Base-by-base conservation (phyloP, 2,329 filamentous ascomycete genomes). In the Scleromitrula shiraiana region DNA sequence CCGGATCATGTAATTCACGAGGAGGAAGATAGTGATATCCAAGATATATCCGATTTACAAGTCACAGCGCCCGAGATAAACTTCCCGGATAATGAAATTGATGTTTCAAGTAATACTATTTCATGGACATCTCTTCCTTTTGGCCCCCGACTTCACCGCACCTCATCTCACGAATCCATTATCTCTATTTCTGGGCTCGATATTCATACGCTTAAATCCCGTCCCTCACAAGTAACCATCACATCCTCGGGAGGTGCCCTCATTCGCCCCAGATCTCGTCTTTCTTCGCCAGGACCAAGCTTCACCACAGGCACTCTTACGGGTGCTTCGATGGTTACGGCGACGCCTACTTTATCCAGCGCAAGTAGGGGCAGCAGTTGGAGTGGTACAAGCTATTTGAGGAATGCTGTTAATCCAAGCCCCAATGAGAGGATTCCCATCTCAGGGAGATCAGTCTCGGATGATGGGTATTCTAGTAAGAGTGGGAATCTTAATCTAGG, bases 101-200 rank as follows among this genome's bases (percentile, higher is more conserved):
- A 51, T 41, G 26, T 36, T 7, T 58, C 60, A 24, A 53, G 50
- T n/a, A 36, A 59, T 42, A 49, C 41, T 14, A 41, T 41, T 15
- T 27, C 54, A 15, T 59, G 60, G 58, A 35, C 56, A 50, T 33
- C 42, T 61, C 35, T 43, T 60, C 60, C 54, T 56, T 67, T 69
- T 56, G 65, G 64, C 48, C 70, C 68, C 45, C 65, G 67, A 2
- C 66, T 90, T 4, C 84, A 79, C 33, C 82, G 84, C 26, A 75
- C 80, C 2, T 63, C 80, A 2, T 95, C 90, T 1, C 88, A 95
- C 58, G 90, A 96, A 63, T 95, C 88, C 15, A 82, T 96, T 52
- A 77, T 96, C 56, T 96, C 90, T 0, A 76, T 95, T 2, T 80
- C 83, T 0, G 89, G 88, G 2, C 83, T 95, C 64, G 91, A 96